Base-by-base conservation (phyloP, 805 yeast genomes). In the Candida easanensis region DNA sequence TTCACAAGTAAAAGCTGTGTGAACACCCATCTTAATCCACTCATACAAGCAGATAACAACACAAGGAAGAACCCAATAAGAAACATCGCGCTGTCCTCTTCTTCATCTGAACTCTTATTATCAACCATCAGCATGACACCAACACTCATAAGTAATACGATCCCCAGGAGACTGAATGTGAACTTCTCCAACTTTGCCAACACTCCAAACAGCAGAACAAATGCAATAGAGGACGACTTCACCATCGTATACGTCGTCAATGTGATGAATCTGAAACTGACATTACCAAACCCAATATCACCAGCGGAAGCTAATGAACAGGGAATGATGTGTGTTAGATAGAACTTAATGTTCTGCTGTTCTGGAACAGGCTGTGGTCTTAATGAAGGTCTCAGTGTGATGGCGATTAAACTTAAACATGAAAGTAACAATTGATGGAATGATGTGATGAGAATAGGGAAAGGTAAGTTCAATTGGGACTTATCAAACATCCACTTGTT, bases 401-500 rank as follows among this genome's bases (percentile, higher is more conserved):
- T 50, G 11, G 54, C 42, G 3, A 57, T 17, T n/a, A 46, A 54
- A 13, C 68, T 79, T 45, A 80, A 69, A 0, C 56, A 49, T 1
- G 88, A 86, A 45, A 85, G 68, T 33, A 88, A 75, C 21, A 83
- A 58, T 66, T 93, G 98, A 66, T 93, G 99, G 53, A 82, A 73
- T 4, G 90, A 71, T 0, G 99, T 93, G 41, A 90, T 79, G 22
- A 90, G 66, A 18, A 93, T 76, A 2, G 99, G 99, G 59, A 80
- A 93, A 25, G 79, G 77, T 55, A 93, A 83, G 58, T 86, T 79
- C 43, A 90, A 69, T 16, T 88, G 84, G 9, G 76, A 72, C 5
- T 64, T 61, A 31, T 91, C 90, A 68, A 91, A 93, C 97, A 91
- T 91, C 97, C 97, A 89, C 67, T 90, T 90, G 70, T 93, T 93